Base-by-base conservation (phyloP, 176 grass and related monocot species). In the Cymbopogon citratus region DNA sequence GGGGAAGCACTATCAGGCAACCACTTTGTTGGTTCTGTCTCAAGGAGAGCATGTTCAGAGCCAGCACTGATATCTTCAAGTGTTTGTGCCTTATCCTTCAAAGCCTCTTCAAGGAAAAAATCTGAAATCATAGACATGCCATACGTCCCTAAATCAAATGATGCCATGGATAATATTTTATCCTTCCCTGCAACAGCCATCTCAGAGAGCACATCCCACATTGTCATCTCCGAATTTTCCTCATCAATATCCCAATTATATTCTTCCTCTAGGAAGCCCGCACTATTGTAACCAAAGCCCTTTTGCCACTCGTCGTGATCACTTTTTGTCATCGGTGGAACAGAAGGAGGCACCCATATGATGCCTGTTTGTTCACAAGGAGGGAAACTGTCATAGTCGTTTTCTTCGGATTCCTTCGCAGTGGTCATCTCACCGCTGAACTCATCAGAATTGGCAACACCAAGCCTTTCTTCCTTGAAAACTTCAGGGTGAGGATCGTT, bases 181-280 rank as follows among this genome's bases (percentile, higher is more conserved):
- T 90, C 81, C 76, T 60, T 89, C 24, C 84, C 90, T n/a, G 87
- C 84, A 69, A 86, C 75, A 82, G 84, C 61, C 88, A 98, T 93
- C 49, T 93, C 92, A 44, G 96, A 62, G 57, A 93, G 67, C 67
- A 98, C 87, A 80, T 98, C 88, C 96, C 92, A 93, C 92, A 98
- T 95, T 67, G 96, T 91, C 87, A 95, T 90, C 66, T 90, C 92
- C 80, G 51, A 87, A 27, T 84, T 70, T 66, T 87, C 86, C 74
- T 82, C 83, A 66, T 91, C 71, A 15, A 86, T 83, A 28, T 94
- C 94, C 92, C 94, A 94, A 12, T 69, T 85, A 80, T 89, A 76
- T 81, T 90, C 94, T 77, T 92, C 90, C 7, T 95, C 92, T 7
- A 65, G 34, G 36, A 95, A 93, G 82, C 87, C 90, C 10, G 67